A percentile compares a stretch with the other conserved stretches of the same genome.
phyloP scores from a whole-genome alignment of 2,329 filamentous ascomycete genomes.

The Malbranchea cinnamomea region DNA sequence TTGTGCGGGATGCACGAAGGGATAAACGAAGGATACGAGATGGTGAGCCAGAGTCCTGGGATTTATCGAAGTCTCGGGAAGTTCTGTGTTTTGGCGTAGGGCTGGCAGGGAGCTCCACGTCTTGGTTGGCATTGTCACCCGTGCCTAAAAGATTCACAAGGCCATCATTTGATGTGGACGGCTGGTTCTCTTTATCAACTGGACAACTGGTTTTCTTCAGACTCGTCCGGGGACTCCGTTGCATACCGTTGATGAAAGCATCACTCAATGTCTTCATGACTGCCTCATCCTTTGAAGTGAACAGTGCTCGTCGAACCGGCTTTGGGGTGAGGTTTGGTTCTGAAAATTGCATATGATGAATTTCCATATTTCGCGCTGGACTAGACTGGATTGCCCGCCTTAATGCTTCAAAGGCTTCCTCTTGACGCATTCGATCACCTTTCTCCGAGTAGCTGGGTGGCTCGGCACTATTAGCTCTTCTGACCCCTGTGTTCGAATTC shows the following conservation, averaged over 20 bases:
- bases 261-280: slow-evolving; percentile 23
- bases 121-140: slow-evolving; percentile 29
- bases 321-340: slow-evolving; percentile 42
- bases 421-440: slow-evolving; percentile 22
- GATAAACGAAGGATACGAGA: too few relatives aligned
- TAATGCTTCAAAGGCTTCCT: slow-evolving; percentile 31
- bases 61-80: too few relatives aligned
- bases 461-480: slow-evolving; percentile 35
- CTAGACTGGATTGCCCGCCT: slow-evolving; percentile 46
- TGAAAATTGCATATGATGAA: slow-evolving; percentile 25
- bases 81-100: slow-evolving; percentile 37
- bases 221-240: slow-evolving; percentile 24
- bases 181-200: slow-evolving; percentile 44
- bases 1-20: slow-evolving; percentile 14
- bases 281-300: slow-evolving; percentile 23
- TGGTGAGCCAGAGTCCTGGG: too few relatives aligned
- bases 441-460: slow-evolving; percentile 22
- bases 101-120: slow-evolving; percentile 41
- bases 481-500: slow-evolving; percentile 23
- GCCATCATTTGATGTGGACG: slow-evolving; percentile 34
- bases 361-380: slow-evolving; percentile 37
- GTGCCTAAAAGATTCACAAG: slow-evolving; percentile 54
- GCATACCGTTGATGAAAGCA: slow-evolving; percentile 34
- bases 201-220: slow-evolving; percentile 24
- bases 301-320: slow-evolving; percentile 33